Evolutionary conservation across 73 alveolate genomes (phyloP).

Genomic region (Tetrahymena borealis): DNA sequence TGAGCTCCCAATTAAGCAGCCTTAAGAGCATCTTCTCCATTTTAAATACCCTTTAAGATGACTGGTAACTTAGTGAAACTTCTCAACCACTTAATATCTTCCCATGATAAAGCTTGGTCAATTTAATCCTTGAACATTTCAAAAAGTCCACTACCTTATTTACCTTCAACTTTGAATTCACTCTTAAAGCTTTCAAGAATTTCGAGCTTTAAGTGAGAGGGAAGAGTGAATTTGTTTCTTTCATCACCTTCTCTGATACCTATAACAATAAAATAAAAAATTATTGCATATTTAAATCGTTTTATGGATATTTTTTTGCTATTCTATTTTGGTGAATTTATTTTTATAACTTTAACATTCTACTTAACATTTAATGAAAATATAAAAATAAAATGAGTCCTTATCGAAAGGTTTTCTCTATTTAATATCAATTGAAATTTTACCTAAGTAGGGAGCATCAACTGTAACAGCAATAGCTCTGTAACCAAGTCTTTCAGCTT

Average conservation of each 20-base stretch:
- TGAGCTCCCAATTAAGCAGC: conserved; percentile 65
- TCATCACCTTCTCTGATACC: conserved; percentile 75
- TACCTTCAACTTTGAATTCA: background rate
- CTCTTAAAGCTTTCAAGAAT: conserved; percentile 12
- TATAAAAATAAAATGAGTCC: too few relatives aligned
- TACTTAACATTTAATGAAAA: too few relatives aligned
- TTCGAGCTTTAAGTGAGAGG: conserved; percentile 56
- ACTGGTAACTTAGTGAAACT: conserved; percentile 60
- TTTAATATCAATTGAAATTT: too few relatives aligned
- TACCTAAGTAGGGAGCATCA: conserved; percentile 59
- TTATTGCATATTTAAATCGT: background rate
- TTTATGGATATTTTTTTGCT: background rate
- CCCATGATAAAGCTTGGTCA: conserved; percentile 65
- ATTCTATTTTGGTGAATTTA: background rate
- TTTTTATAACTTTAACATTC: too few relatives aligned
- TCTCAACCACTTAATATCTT: conserved; percentile 55
- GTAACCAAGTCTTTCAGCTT: conserved; percentile 65
- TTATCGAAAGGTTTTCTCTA: too few relatives aligned
- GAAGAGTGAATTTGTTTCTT: conserved; percentile 59
- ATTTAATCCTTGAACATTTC: conserved; percentile 55
- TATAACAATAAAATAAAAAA: background rate
- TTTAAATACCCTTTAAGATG: conserved; percentile 70
- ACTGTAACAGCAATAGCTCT: conserved; percentile 62
- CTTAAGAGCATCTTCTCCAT: conserved; percentile 76
- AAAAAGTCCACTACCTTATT: conserved; percentile 58